Evolutionary conservation across 192 early-diverging fungal genomes (phyloP).

Genomic region (Coemansia sp.): DNA sequence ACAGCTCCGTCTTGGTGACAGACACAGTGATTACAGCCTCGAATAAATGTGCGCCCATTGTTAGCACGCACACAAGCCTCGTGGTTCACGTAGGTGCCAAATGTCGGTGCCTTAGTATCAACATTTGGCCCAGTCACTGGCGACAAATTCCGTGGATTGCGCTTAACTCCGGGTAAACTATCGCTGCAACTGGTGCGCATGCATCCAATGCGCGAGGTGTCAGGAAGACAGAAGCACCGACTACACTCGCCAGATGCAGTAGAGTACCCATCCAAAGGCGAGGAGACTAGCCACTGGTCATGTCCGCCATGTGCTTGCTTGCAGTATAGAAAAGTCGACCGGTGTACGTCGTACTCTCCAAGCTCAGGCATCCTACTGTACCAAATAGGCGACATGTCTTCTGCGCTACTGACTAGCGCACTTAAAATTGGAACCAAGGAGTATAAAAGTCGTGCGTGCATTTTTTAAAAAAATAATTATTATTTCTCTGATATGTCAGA

Average conservation of each 20-base stretch:
- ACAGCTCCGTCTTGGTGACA: slow-evolving; percentile 38
- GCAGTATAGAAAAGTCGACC: slow-evolving; percentile 32
- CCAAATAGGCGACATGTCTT: slow-evolving; percentile 27
- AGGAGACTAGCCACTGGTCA: slow-evolving; percentile 21
- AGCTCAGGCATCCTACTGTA: slow-evolving; percentile 25
- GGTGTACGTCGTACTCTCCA: slow-evolving; percentile 13
- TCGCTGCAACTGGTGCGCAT: slow-evolving; percentile 1
- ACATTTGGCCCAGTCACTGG: neutral
- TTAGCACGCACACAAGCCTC: slow-evolving; percentile 43
- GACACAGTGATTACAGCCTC: slow-evolving; percentile 18
- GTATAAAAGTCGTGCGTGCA: neutral
- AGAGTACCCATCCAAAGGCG: neutral
- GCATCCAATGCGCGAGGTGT: slow-evolving; percentile 43
- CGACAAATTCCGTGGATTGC: neutral
- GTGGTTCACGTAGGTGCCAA: slow-evolving; percentile 31
- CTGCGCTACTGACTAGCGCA: neutral
- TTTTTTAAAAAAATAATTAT: neutral
- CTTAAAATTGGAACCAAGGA: neutral
- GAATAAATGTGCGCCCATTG: slow-evolving; percentile 13
- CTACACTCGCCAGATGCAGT: slow-evolving; percentile 15
- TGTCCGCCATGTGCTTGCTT: slow-evolving; percentile 43
- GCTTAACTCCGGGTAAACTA: neutral
- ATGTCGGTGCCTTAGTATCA: neutral
- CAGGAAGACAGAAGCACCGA: slow-evolving; percentile 42
- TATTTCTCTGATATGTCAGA: neutral